Evolutionary conservation across 2,329 filamentous ascomycete species (phyloP), one percentile per base, ranked within the genome.

Genomic region (Colletotrichum acutatum): DNA sequence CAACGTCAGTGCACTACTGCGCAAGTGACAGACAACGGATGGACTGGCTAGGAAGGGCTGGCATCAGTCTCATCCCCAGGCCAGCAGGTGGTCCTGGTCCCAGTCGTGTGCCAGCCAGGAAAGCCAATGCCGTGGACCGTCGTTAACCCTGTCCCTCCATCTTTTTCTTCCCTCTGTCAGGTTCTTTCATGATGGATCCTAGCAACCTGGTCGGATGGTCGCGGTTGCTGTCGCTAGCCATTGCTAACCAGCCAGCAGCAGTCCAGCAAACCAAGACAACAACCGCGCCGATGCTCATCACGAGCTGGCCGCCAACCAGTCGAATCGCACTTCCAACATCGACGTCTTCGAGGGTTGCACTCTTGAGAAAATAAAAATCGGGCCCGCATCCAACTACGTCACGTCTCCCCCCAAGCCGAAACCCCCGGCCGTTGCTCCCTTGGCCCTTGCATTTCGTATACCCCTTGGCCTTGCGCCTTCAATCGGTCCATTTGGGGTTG

Each of bases 311-410:
- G 32, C 46, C 49, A 54, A 54, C 46, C 42, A 54, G 61, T 54
- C 28, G 28, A 32, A 53, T 22, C 42, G 42, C 42, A 49, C 42
- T 49, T 49, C 42, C 59, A 64, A 24, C 66, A 7, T 28, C 9
- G 26, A 28, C 53, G 53, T 56, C 59, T 58, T 5, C 32, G 24
- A 56, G 46, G 34, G 62, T 65, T 34, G 61, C 61, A 71, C 49
- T 70, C 61, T 26, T 26, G 69, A 26, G 57, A 61, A 71, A 66
- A 60, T n/a, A 60, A 74, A 68, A 72, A 71, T 16, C 42, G 74
- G 71, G 60, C 4, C 65, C n/a, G 19, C 19, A 34, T 32, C 71
- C 60, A 74, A 68, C 71, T 71, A 75, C 74, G 74, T 75, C 74
- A 75, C 74, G 71, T 37, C 64, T 58, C 59, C 63, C 63, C 56